A percentile compares a stretch with the other conserved stretches of the same genome.
Conservation (phyloP, 768 basidiomycete species). For the Pulveroboletus sp. region DNA sequence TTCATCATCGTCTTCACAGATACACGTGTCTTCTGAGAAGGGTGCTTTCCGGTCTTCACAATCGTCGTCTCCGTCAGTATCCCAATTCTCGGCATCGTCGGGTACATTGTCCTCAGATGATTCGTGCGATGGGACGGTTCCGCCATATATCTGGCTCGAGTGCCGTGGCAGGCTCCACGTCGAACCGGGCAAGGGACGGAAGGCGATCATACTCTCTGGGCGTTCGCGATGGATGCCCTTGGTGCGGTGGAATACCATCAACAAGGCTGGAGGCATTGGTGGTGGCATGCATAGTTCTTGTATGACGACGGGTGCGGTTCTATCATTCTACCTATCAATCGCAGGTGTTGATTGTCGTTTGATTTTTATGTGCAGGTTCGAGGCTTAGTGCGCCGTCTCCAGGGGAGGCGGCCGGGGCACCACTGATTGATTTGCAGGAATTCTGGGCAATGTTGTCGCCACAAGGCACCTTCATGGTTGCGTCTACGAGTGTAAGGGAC, state of each 20-base stretch:
- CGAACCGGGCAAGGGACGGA: conserved; percentile 91
- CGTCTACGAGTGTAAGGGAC: conserved; percentile 50
- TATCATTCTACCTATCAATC: background rate
- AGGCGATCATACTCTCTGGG: conserved; percentile 90
- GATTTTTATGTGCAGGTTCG: conserved; percentile 5
- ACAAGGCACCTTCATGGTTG: conserved; percentile 49
- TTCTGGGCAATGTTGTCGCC: conserved; percentile 54
- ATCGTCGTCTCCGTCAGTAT: background rate
- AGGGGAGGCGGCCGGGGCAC: background rate
- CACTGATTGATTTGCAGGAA: conserved; percentile 25
- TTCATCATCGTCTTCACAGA: background rate
- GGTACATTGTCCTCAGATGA: background rate
- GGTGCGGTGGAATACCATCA: conserved; percentile 60
- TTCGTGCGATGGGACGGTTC: conserved; percentile 9
- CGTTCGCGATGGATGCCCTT: conserved; percentile 66
- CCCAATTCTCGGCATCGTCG: background rate
- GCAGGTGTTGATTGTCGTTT: background rate
- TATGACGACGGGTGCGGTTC: conserved; percentile 23
- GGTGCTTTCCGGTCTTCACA: background rate
- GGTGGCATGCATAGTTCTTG: background rate
- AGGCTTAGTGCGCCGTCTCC: background rate
- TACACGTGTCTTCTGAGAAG: conserved; percentile 1
- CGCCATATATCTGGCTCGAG: conserved; percentile 84
- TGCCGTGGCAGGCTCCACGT: conserved; percentile 84
- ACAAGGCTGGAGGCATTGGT: conserved; percentile 41